Evolutionary conservation across 208 protist genomes (phyloP).

Genomic region (Leishmania turanica): DNA sequence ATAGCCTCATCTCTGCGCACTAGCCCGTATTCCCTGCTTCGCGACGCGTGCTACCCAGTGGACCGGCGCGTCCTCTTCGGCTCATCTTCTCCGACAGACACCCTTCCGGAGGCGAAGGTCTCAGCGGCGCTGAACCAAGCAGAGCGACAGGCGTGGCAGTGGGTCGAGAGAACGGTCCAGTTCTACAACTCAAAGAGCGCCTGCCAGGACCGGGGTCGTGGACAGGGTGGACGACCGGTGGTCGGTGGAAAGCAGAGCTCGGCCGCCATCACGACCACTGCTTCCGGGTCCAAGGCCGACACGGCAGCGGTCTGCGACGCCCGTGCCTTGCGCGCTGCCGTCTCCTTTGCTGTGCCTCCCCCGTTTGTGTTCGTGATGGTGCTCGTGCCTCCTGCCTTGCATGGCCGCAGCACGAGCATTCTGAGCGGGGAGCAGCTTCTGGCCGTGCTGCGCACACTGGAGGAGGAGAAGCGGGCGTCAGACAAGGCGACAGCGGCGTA

Average conservation of each 20-base stretch:
- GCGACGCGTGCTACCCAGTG: conserved; percentile 31
- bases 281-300: background rate
- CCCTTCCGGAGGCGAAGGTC: background rate
- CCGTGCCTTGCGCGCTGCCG: conserved; percentile 7
- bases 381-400: conserved; percentile 36
- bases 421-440: conserved; percentile 34
- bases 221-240: conserved; percentile 1
- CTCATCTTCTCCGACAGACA: conserved; percentile 1
- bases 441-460: conserved; percentile 36
- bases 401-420: conserved; percentile 34
- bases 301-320: conserved; percentile 3
- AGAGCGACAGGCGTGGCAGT: conserved; percentile 31
- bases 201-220: background rate
- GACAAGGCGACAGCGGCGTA: background rate
- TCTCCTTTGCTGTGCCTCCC: conserved; percentile 29
- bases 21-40: conserved; percentile 32
- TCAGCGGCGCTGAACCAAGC: conserved; percentile 10
- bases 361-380: conserved; percentile 59
- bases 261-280: background rate
- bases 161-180: conserved; percentile 40
- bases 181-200: conserved; percentile 20
- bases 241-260: background rate
- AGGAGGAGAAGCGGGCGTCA: conserved; percentile 14
- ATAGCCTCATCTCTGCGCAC: conserved; percentile 1
- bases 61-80: conserved; percentile 21